Conservation (phyloP, 2,329 filamentous ascomycete species). For the Claviceps paspali region DNA sequence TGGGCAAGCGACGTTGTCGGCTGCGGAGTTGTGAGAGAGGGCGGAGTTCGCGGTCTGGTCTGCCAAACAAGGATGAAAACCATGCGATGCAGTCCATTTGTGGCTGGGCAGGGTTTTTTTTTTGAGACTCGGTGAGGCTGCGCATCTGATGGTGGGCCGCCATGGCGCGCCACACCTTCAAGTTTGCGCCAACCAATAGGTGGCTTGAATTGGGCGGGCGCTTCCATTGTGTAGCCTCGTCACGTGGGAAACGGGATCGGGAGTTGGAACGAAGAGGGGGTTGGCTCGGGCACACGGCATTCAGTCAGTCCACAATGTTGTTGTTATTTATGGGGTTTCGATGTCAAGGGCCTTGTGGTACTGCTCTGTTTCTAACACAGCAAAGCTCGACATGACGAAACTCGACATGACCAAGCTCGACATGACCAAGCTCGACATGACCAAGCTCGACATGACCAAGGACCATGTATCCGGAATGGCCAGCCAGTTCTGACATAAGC, state of each 20-base stretch:
- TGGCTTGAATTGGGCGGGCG: not conserved
- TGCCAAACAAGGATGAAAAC: constrained; percentile 2
- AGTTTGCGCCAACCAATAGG: not conserved
- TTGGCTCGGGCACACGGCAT: too few relatives aligned
- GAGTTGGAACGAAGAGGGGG: too few relatives aligned
- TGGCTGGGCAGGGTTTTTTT: constrained; percentile 4
- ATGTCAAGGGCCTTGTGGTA: too few relatives aligned
- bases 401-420: too few relatives aligned
- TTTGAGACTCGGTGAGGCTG: not conserved
- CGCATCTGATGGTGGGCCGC: not conserved
- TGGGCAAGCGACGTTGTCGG: not conserved
- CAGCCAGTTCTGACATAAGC: too few relatives aligned
- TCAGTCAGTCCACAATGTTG: too few relatives aligned
- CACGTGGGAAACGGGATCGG: constrained; percentile 3
- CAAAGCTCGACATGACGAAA: too few relatives aligned
- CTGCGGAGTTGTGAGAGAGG: constrained; percentile 4
- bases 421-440: too few relatives aligned
- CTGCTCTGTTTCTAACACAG: too few relatives aligned
- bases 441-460: too few relatives aligned
- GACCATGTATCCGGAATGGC: too few relatives aligned
- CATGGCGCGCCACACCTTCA: not conserved
- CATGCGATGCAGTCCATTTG: constrained; percentile 3
- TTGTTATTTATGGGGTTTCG: too few relatives aligned
- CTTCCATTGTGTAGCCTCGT: constrained; percentile 1
- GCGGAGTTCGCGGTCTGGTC: constrained; percentile 3